Conservation (phyloP, 768 basidiomycete genomes). For the Leccinum rimulosum region DNA sequence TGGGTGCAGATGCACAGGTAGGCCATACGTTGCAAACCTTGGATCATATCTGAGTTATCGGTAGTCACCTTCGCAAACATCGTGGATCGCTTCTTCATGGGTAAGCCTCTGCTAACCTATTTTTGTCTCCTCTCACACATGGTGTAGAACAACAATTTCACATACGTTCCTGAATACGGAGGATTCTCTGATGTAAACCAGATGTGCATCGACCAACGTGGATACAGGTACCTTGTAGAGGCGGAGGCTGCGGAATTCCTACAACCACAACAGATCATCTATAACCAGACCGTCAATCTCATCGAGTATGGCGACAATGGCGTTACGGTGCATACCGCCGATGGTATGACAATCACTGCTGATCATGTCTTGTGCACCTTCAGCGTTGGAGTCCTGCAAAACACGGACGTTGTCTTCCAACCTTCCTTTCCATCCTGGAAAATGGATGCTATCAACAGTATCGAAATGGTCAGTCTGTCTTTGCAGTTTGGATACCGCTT, state of each 20-base stretch:
- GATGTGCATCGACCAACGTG: conserved; percentile 58
- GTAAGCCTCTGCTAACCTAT: conserved; percentile 30
- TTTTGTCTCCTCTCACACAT: conserved; percentile 2
- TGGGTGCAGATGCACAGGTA: conserved; percentile 28
- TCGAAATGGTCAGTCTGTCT: too few species aligned
- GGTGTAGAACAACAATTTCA: conserved; percentile 59
- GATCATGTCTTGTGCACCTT: conserved; percentile 67
- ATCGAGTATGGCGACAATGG: conserved; percentile 46
- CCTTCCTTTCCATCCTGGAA: conserved; percentile 44
- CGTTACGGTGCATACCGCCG: conserved; percentile 46
- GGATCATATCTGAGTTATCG: conserved; percentile 30
- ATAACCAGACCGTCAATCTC: conserved; percentile 49
- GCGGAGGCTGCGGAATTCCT: conserved; percentile 58
- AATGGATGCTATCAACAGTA: too few species aligned
- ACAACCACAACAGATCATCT: conserved; percentile 41
- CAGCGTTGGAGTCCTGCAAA: conserved; percentile 68
- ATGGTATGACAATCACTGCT: conserved; percentile 44
- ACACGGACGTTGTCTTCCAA: conserved; percentile 54
- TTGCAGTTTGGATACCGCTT: not conserved
- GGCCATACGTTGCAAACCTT: not conserved
- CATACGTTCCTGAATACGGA: conserved; percentile 47
- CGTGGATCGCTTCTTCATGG: conserved; percentile 63
- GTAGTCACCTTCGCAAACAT: conserved; percentile 61
- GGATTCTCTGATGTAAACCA: conserved; percentile 57
- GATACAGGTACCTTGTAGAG: conserved; percentile 56